Evolutionary conservation across 331 rosid genomes (phyloP), one percentile per base, ranked within the genome.

Genomic region (Saraca asoca): DNA sequence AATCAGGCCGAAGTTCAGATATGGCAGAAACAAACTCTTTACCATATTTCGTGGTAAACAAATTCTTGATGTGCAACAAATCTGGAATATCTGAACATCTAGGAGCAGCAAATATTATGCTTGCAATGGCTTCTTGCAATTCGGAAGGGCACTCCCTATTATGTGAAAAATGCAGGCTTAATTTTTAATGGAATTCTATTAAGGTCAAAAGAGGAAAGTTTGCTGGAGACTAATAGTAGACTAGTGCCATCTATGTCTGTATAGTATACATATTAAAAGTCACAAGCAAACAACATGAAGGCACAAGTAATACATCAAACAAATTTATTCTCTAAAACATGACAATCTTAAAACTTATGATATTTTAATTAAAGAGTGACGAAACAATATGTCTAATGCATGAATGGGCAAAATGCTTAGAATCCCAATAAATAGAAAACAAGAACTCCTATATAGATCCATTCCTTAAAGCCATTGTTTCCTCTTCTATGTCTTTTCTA

Each of bases 1-100:
- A 94, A 80, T 94, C 98, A 55, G 98, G 98, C 73, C 92, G 96
- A 81, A 94, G 98, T 71, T 94, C 98, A 49, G 97, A 81, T 7
- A 70, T 83, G 38, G 91, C 81, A 56, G 82, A 66, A 69, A 83
- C 73, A 58, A 94, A 94, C 68, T 88, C 95, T 83, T 94, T 94
- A 56, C 98, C 97, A 66, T 90, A 94, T 82, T 94, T 94, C 67
- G 90, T 80, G 66, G 86, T 70, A 77, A 94, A 84, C 83, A 94
- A 64, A 75, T 90, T 90, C 77, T 86, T 94, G 63, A 94, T 62
- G 75, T 84, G 98, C 82, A 94, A 71, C 68, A 94, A 83, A 77
- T 90, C 98, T 17, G 98, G 98, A 67, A 94, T 69, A 77, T 94
- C 98, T 12, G 96, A 94, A 76, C 98, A 94, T 85, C 96, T 83